Base-by-base conservation (phyloP, 2,329 filamentous ascomycete genomes). In the Ploettnerulaceae sp. region DNA sequence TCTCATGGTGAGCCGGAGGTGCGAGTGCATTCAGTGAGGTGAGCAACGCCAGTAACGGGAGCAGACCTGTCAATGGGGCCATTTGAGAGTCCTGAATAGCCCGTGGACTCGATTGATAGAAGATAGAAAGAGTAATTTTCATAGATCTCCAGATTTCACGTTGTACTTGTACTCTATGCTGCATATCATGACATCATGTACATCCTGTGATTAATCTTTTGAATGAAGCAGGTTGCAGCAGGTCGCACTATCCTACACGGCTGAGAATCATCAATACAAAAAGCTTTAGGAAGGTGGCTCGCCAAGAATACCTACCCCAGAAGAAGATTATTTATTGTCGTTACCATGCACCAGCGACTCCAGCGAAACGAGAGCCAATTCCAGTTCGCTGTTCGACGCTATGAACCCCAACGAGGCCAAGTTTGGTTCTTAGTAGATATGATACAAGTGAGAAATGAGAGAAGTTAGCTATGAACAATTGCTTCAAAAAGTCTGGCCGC, bases 221-320 rank as follows among this genome's bases (percentile, higher is more conserved):
- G 2, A 36, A 11, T 36, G 11, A n/a, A n/a, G n/a, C 20, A n/a
- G 9, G 4, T 22, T n/a, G 11, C 15, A 36, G 33, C 7, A 36
- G 33, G 33, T 36, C 20, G 24, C 11, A 36, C 33, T 7, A 8
- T 14, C 3, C 12, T 11, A 36, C 20, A 22, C 11, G 7, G 24
- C 33, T n/a, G 33, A 14, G 21, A 18, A 36, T 36, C 33, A 22
- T 21, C 5, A 36, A n/a, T 3, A 12, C n/a, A n/a, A 36, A 18
- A 36, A 36, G 33, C 33, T 36, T 24, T 36, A 36, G 33, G 33
- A 22, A 36, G 32, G 32, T 35, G 9, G 32, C 18, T 21, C 15
- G 33, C 33, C 33, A 36, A 36, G 18, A 36, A n/a, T n/a, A n/a
- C n/a, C n/a, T 36, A 14, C 33, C 15, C 33, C 33, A 22, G 33